Evolutionary conservation across 345 rosid species (phyloP).

Genomic region (Reutealis trisperma): DNA sequence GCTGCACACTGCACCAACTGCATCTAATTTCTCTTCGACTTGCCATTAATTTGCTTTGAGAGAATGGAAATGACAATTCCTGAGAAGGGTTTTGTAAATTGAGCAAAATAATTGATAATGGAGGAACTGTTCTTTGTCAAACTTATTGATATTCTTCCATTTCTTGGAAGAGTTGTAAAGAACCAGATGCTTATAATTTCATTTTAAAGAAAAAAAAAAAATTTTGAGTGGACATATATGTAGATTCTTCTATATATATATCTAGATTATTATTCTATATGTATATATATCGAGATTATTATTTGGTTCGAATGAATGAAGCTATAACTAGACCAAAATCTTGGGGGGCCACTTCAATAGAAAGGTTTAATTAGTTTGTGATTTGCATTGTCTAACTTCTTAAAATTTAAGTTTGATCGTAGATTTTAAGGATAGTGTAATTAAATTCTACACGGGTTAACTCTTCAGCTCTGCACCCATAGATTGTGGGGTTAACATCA

Average conservation of each 20-base stretch:
- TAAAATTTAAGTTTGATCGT: too few species aligned
- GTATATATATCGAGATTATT: neutral
- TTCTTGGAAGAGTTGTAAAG: constrained; percentile 8
- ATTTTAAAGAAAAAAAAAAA: too few species aligned
- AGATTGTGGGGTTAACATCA: too few species aligned
- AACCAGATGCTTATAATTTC: constrained; percentile 23
- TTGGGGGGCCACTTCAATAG: neutral
- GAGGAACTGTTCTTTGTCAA: constrained; percentile 12
- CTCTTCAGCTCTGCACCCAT: too few species aligned
- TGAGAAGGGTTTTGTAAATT: neutral
- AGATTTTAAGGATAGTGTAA: too few species aligned
- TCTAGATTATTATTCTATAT: constrained; percentile 1
- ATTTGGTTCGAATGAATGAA: neutral
- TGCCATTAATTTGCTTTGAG: constrained; percentile 32
- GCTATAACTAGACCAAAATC: neutral
- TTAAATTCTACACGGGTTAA: too few species aligned
- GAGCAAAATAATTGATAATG: neutral
- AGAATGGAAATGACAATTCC: neutral
- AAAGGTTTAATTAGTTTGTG: too few species aligned
- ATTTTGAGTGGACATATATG: constrained; percentile 1
- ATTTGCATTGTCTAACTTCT: too few species aligned
- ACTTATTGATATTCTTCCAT: constrained; percentile 3
- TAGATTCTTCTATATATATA: neutral
- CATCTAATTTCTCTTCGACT: constrained; percentile 46
- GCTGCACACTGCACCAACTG: constrained; percentile 47